Percentiles rank a stretch among this genome's conserved stretches.
Conservation (phyloP, 257 asterid genomes). For the Capsicum chinense region DNA sequence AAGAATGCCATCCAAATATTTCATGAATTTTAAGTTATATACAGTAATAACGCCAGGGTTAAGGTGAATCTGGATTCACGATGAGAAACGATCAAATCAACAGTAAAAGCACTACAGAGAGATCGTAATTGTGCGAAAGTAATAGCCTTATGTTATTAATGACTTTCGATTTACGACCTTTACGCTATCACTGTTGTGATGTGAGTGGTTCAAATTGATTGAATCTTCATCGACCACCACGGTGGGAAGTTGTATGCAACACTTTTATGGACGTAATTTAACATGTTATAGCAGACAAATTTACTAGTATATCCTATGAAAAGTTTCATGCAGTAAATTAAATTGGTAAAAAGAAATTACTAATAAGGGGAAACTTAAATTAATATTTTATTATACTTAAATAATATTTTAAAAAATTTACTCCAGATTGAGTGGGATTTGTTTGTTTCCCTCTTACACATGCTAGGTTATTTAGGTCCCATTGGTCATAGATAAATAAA, state of each 20-base stretch:
- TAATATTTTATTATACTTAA: background rate
- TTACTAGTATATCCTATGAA: no score
- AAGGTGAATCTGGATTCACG: background rate
- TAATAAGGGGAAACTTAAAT: background rate
- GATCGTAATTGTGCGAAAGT: no score
- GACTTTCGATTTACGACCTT: background rate
- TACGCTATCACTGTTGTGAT: background rate
- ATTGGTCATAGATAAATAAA: background rate
- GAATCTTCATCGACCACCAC: background rate
- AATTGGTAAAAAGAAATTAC: no score
- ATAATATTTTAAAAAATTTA: background rate
- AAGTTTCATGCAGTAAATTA: no score
- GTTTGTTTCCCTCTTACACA: conserved; percentile 31
- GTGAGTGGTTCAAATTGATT: background rate
- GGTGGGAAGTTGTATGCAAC: background rate
- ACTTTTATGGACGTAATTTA: background rate
- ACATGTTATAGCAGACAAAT: background rate
- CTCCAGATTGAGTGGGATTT: conserved; percentile 38
- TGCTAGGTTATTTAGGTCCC: conserved; percentile 21
- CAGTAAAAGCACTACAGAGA: no score
- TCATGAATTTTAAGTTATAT: background rate
- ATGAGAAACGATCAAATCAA: background rate
- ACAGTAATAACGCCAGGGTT: no score
- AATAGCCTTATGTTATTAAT: background rate
- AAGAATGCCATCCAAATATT: background rate